Percentiles rank a stretch among this genome's conserved stretches.
Evolutionary conservation across 305 asterid genomes (phyloP).

Genomic region (Fraxinus paxiana): DNA sequence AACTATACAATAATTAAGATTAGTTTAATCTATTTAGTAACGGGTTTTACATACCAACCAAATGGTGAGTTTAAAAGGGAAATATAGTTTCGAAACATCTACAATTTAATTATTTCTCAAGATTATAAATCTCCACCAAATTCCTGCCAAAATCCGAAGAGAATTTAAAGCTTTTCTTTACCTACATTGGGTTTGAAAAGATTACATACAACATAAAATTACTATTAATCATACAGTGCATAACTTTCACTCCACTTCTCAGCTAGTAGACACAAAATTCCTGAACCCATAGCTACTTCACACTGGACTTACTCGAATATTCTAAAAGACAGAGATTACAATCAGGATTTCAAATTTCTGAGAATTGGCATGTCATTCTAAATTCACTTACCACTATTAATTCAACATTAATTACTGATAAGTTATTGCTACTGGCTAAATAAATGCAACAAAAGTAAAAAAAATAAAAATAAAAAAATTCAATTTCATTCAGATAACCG

Average conservation of each 20-base stretch:
- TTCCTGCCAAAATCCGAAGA: background rate
- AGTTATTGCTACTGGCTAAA: background rate
- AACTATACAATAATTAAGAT: background rate
- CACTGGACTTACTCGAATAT: background rate
- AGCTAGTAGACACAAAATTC: background rate
- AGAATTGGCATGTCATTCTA: background rate
- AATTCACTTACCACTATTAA: background rate
- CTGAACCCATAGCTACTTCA: background rate
- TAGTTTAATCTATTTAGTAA: background rate
- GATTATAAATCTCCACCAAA: background rate
- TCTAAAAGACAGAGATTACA: background rate
- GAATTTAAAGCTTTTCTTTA: too few species aligned
- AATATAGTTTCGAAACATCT: background rate
- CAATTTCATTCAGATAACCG: background rate
- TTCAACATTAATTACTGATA: background rate
- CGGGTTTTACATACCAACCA: background rate
- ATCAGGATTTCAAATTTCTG: background rate
- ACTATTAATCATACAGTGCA: too few species aligned
- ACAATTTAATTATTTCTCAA: background rate
- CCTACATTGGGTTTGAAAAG: too few species aligned
- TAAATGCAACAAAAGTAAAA: background rate
- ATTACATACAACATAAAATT: too few species aligned
- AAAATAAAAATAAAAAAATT: background rate
- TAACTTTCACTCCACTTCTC: too few species aligned
- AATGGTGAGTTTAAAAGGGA: background rate